Base-by-base conservation (phyloP, 139 green algal species). In the Zygnema circumcarinatum region DNA sequence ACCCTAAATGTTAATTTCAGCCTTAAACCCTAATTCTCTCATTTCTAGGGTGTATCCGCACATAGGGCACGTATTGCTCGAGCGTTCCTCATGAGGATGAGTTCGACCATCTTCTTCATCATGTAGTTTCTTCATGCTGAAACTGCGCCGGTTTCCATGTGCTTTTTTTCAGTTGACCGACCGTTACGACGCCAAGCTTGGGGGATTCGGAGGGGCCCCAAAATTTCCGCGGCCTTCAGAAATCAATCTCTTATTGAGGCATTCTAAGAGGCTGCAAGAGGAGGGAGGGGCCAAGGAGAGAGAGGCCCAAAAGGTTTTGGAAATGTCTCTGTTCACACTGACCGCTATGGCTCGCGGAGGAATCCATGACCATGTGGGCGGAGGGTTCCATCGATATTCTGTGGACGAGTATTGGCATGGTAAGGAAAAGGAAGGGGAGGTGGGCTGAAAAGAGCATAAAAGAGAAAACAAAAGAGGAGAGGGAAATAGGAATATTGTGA, bases 171-270 rank as follows among this genome's bases (percentile, higher is more conserved):
- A 90, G 87, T 87, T 96, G 38, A 73, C 53, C 29, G 25, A 40
- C 2, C 85, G 91, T 21, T 98, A 94, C 68, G 95, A 98, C 68
- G 25, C 76, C 0, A 42, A 89, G 67, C 83, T 81, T 0, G 95
- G 95, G 7, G 96, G 96, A 0, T 98, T 98, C 88, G 95, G 96
- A 3, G 52, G 41, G 0, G 92, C 96, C 0, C 96, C 96, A 41
- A 98, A 98, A 90, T 98, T 98, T 84, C 96, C 96, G 0, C 91
- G 96, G 1, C 95, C 95, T 0, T 91, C 88, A 0, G 96, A 98
- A 89, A 89, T 98, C 86, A 95, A 96, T 47, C 35, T 91, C 36
- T 84, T 98, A 62, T 78, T 97, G 72, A 67, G 87, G 39, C 88
- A 91, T 67, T 72, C 90, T 68, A 81, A 89, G 29, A 40, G 83